Evolutionary conservation across 2,329 filamentous ascomycete genomes (phyloP), one percentile per base, ranked within the genome.

Genomic region (Colletotrichum sp.): DNA sequence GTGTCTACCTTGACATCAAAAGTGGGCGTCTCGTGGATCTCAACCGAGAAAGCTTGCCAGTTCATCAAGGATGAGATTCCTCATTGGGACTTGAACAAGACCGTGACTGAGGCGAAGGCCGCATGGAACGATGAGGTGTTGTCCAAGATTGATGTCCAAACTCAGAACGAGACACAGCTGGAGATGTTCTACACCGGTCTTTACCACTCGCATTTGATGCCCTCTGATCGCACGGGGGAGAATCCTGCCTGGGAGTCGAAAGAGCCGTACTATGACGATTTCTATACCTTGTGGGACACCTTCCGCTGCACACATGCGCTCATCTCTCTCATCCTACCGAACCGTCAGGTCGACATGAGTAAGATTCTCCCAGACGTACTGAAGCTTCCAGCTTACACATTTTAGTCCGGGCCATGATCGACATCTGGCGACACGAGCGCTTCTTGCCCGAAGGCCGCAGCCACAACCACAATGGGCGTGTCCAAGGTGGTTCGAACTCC

Each of bases 181-280:
- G 82, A 84, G 15, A 82, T 92, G 64, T 82, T 93, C 7, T 93
- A 93, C 80, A 89, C 89, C 1, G 89, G 87, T 2, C 81, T 93
- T 9, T 93, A 93, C 77, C 89, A 90, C 78, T 90, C 91, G 86
- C 90, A 92, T 77, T 80, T 93, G n/a, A 89, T 92, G 77, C 91
- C 91, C 0, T 92, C 90, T 0, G 90, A 93, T 74, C 86, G 89
- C 8, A 92, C 90, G 0, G 90, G 89, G 2, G 90, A 93, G 78
- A 93, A 92, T 71, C 90, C 90, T 0, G 80, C 84, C 5, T 92
- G 91, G 90, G 80, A 82, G 6, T 88, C 87, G 2, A 80, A 80
- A 0, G 90, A 92, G 78, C 90, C 91, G 2, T 92, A 90, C 75
- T 92, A 90, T 78, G 90, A 92, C 67, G 90, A 92, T 77, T 88